Conservation (phyloP, 2,329 filamentous ascomycete species). For the Pyrenochaeta sp. region DNA sequence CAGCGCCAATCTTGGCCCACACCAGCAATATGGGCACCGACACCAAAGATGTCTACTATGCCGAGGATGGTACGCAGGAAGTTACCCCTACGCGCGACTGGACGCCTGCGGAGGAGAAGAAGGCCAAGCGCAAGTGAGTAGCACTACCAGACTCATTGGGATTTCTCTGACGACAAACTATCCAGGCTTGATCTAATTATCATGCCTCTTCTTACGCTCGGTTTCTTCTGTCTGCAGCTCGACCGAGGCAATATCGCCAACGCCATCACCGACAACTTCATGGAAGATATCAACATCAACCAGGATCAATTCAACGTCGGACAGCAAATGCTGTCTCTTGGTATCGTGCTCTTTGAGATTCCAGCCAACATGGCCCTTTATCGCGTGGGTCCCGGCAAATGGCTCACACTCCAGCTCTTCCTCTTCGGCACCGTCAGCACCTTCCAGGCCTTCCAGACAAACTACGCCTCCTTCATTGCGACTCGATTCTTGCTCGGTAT, state of each 20-base stretch:
- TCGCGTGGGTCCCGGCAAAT: constrained; percentile 47
- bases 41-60: constrained; percentile 13
- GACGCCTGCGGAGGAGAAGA: constrained; percentile 39
- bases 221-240: constrained; percentile 50
- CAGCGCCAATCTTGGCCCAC: neutral
- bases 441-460: constrained; percentile 71
- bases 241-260: constrained; percentile 54
- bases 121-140: constrained; percentile 42
- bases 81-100: constrained; percentile 19
- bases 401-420: constrained; percentile 52
- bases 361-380: constrained; percentile 52
- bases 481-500: constrained; percentile 51
- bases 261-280: constrained; percentile 38
- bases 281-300: constrained; percentile 31
- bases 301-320: constrained; percentile 40
- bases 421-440: constrained; percentile 58
- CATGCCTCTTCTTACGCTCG: constrained; percentile 44
- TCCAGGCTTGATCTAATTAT: constrained; percentile 28
- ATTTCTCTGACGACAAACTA: neutral
- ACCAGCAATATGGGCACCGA: constrained; percentile 5
- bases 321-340: constrained; percentile 72
- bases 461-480: constrained; percentile 50
- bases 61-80: constrained; percentile 5
- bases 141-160: neutral
- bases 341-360: constrained; percentile 70